Percentiles rank a stretch among this genome's conserved stretches.
Conservation (phyloP, 352 stramenopile species). For the Phytopythium litorale region DNA sequence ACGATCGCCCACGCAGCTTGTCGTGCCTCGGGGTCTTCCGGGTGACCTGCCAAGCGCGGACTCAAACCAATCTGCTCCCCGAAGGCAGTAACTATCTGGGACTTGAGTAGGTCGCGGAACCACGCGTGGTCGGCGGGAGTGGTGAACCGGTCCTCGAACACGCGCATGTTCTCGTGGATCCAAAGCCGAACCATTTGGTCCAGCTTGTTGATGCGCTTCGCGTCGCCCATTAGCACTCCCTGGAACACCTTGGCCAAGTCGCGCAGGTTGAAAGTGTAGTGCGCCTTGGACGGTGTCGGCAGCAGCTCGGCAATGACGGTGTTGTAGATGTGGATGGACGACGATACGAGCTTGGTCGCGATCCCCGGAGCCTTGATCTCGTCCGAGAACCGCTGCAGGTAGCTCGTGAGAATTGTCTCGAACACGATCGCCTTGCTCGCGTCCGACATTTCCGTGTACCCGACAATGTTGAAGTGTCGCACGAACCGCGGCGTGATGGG, state of each 20-base stretch:
- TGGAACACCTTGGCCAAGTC: slow-evolving; percentile 94
- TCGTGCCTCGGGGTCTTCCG: slow-evolving; percentile 1
- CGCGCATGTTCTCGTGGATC: slow-evolving; percentile 92
- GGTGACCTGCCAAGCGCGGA: not conserved
- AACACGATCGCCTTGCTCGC: slow-evolving; percentile 92
- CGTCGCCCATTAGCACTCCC: slow-evolving; percentile 86
- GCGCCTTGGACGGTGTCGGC: slow-evolving; percentile 92
- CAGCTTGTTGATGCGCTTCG: slow-evolving; percentile 53
- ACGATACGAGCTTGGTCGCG: slow-evolving; percentile 62
- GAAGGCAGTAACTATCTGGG: slow-evolving; percentile 54
- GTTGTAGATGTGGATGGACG: slow-evolving; percentile 90
- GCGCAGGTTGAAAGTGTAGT: slow-evolving; percentile 96
- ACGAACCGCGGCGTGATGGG: slow-evolving; percentile 89
- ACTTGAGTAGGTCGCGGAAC: slow-evolving; percentile 77
- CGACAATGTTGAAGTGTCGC: slow-evolving; percentile 93
- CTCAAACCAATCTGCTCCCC: slow-evolving; percentile 19
- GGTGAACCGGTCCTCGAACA: slow-evolving; percentile 95
- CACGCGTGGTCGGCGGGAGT: slow-evolving; percentile 89
- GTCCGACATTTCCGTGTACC: slow-evolving; percentile 89
- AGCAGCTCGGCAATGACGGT: slow-evolving; percentile 87
- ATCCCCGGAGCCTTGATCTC: slow-evolving; percentile 67
- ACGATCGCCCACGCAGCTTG: slow-evolving; percentile 7
- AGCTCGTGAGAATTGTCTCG: slow-evolving; percentile 89
- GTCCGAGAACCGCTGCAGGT: slow-evolving; percentile 65
- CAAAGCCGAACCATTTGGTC: slow-evolving; percentile 84